Percentiles rank a stretch among this genome's conserved stretches.
Evolutionary conservation across 176 grass and related monocot species (phyloP).

Genomic region (Puccinellia tenuiflora): DNA sequence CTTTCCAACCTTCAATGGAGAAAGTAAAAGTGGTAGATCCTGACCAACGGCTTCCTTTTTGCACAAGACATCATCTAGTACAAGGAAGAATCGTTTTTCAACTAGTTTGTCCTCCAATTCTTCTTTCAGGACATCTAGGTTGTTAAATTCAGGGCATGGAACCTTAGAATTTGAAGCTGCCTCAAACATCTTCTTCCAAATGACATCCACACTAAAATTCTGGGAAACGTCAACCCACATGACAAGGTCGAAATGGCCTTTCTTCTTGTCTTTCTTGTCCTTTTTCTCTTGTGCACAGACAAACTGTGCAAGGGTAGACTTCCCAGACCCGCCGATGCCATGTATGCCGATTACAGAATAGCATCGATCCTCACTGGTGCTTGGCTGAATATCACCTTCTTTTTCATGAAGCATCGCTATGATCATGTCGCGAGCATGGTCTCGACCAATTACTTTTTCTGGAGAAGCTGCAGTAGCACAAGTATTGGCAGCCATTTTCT

Average conservation of each 20-base stretch:
- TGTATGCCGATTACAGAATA: constrained; percentile 22
- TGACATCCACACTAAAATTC: neutral
- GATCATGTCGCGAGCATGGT: too few relatives aligned
- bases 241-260: neutral
- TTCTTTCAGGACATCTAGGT: neutral
- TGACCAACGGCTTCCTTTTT: neutral
- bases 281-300: too few relatives aligned
- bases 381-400: too few relatives aligned
- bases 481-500: too few relatives aligned
- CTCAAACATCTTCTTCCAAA: neutral
- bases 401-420: too few relatives aligned
- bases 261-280: neutral
- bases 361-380: too few relatives aligned
- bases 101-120: neutral
- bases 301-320: constrained; percentile 41
- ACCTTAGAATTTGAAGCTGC: neutral
- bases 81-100: constrained; percentile 7
- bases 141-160: neutral
- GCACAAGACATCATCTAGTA: constrained; percentile 34
- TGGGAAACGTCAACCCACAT: constrained; percentile 25
- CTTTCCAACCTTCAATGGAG: neutral
- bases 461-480: too few relatives aligned
- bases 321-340: constrained; percentile 26
- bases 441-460: too few relatives aligned
- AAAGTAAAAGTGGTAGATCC: neutral